Conservation (phyloP, 1,284 basidiomycete species). For the Kwoniella shivajii region DNA sequence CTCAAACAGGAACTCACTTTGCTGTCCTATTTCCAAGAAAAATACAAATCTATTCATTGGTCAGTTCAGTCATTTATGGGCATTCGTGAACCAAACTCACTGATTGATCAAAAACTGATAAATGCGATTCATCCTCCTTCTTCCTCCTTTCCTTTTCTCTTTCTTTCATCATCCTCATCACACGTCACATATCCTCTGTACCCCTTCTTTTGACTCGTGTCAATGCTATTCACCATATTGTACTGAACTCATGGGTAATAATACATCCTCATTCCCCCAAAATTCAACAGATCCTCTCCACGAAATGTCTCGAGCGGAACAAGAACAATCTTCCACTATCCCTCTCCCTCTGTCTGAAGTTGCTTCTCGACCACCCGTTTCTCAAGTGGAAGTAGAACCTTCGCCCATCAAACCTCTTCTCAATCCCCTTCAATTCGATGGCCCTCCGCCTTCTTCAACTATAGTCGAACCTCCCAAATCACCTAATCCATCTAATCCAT, state of each 20-base stretch:
- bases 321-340: slow-evolving; percentile 1
- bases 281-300: not conserved
- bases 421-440: slow-evolving; percentile 38
- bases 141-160: not conserved
- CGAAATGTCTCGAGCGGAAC: slow-evolving; percentile 2
- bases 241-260: too few relatives aligned
- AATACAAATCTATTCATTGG: slow-evolving; percentile 79
- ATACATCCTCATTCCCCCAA: too few relatives aligned
- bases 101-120: not conserved
- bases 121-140: not conserved
- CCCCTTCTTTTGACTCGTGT: not conserved
- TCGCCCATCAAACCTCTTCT: slow-evolving; percentile 35
- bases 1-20: slow-evolving; percentile 71
- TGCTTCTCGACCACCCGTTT: slow-evolving; percentile 1
- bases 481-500: slow-evolving; percentile 33
- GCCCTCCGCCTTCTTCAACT: slow-evolving; percentile 38
- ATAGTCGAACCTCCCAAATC: slow-evolving; percentile 41
- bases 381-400: slow-evolving; percentile 1
- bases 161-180: not conserved
- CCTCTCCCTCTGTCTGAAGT: slow-evolving; percentile 6
- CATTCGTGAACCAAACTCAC: slow-evolving; percentile 71
- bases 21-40: slow-evolving; percentile 73
- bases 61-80: slow-evolving; percentile 57
- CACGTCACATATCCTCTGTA: not conserved
- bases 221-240: not conserved